Evolutionary conservation across 768 basidiomycete species (phyloP).

Genomic region (Boletus tomentosulus): DNA sequence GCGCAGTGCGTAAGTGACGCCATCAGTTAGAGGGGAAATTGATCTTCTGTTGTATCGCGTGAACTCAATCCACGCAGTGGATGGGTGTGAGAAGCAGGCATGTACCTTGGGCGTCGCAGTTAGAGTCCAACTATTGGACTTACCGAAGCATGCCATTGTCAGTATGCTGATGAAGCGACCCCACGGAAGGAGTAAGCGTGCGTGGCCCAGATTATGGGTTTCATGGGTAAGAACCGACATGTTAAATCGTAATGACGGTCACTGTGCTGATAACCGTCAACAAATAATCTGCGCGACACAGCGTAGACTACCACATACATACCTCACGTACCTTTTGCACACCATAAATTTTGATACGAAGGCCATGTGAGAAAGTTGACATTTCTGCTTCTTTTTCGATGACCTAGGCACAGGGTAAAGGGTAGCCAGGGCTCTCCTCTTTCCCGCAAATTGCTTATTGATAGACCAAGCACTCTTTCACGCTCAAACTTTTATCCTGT

Average conservation of each 20-base stretch:
- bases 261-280: neutral
- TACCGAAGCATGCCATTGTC: neutral
- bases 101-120: no score
- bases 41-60: neutral
- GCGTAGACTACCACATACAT: no score
- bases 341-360: no score
- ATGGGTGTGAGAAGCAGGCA: neutral
- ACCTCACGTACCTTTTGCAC: no score
- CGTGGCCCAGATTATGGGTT: neutral
- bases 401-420: no score
- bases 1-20: neutral
- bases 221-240: neutral
- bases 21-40: neutral
- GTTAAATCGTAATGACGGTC: neutral
- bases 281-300: neutral
- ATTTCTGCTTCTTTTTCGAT: no score
- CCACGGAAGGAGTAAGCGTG: neutral
- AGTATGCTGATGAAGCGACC: neutral
- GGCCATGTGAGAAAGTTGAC: no score
- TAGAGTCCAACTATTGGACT: no score
- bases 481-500: neutral
- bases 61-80: neutral
- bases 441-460: no score
- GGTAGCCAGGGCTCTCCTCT: no score
- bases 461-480: no score